Conservation (phyloP, 805 yeast genomes). For the Komagataella pastoris region DNA sequence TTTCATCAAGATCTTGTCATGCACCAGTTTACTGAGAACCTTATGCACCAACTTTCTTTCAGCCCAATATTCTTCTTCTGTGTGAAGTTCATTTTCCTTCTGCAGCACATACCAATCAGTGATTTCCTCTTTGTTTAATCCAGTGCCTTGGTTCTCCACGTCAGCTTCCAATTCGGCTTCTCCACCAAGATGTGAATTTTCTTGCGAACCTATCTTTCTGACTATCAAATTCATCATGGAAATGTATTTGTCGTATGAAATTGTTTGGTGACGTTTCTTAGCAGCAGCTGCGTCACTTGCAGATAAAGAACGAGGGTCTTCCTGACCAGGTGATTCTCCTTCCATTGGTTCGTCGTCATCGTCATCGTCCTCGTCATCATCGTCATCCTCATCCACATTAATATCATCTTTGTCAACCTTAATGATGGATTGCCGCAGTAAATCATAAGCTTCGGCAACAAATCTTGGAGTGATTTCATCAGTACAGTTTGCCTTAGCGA, state of each 20-base stretch:
- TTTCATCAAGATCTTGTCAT: slow-evolving; percentile 72
- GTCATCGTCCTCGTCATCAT: slow-evolving; percentile 12
- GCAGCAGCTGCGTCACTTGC: slow-evolving; percentile 3
- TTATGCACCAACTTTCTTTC: slow-evolving; percentile 66
- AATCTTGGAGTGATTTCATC: slow-evolving; percentile 73
- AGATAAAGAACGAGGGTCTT: not conserved
- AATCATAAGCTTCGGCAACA: slow-evolving; percentile 87
- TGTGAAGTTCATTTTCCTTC: slow-evolving; percentile 54
- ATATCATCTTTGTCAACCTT: slow-evolving; percentile 91
- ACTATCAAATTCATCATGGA: slow-evolving; percentile 74
- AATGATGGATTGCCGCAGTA: slow-evolving; percentile 82
- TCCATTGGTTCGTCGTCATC: slow-evolving; percentile 1
- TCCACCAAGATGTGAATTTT: slow-evolving; percentile 22
- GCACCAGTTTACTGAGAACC: slow-evolving; percentile 71
- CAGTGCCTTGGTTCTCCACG: slow-evolving; percentile 14
- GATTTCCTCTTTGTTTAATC: slow-evolving; percentile 54
- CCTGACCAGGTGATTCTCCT: not conserved
- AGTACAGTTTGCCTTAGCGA: slow-evolving; percentile 93
- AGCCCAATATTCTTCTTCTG: slow-evolving; percentile 56
- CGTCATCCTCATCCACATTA: slow-evolving; percentile 61
- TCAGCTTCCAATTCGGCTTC: slow-evolving; percentile 21
- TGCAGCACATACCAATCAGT: slow-evolving; percentile 73
- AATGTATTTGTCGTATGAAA: slow-evolving; percentile 79
- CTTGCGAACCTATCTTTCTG: slow-evolving; percentile 34
- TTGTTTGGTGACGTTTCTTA: slow-evolving; percentile 26